Evolutionary conservation across 805 yeast genomes (phyloP), one percentile per base, ranked within the genome.

Genomic region (Starmerella vaccinii): DNA sequence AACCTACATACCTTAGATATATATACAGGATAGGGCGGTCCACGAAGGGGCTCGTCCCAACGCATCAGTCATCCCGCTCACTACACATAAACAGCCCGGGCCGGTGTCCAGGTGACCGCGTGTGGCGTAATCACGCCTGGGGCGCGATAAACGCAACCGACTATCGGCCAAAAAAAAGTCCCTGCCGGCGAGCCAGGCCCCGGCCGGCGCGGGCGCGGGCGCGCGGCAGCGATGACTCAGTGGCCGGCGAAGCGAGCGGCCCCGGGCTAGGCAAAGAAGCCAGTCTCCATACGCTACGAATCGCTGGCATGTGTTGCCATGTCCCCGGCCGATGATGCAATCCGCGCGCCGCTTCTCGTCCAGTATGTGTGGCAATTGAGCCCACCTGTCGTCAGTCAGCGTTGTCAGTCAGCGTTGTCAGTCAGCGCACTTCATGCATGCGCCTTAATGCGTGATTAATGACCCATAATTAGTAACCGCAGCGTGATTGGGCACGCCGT

Each of bases 51-150:
- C 30, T 39, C 30, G 32, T 33, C 37, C 35, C 37, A 33, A 32
- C 38, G 23, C 37, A 44, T 44, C 47, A 44, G 47, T 44, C 47
- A 44, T 44, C 43, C n/a, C 43, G n/a, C n/a, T n/a, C n/a, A n/a
- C n/a, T n/a, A n/a, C n/a, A n/a, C n/a, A n/a, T n/a, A n/a, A n/a
- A n/a, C n/a, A n/a, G n/a, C n/a, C n/a, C n/a, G n/a, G n/a, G n/a
- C n/a, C n/a, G n/a, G n/a, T n/a, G n/a, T n/a, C n/a, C 47, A 44
- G 8, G 40, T 44, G 47, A 44, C 40, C n/a, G 32, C 32, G 23
- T 44, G 47, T 44, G 47, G 47, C 47, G 40, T 23, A 5, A 4
- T 24, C 32, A 24, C 30, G 21, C 7, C 40, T 4, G 13, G 26
- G 40, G 40, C 26, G 26, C 8, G 26, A n/a, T 33, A 19, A 33